These are phyloP conservation scores for Trichoderma atrobrunneum DNA, from an alignment of 2,329 filamentous ascomycete genomes.

Conservation along the genomic window DNA sequence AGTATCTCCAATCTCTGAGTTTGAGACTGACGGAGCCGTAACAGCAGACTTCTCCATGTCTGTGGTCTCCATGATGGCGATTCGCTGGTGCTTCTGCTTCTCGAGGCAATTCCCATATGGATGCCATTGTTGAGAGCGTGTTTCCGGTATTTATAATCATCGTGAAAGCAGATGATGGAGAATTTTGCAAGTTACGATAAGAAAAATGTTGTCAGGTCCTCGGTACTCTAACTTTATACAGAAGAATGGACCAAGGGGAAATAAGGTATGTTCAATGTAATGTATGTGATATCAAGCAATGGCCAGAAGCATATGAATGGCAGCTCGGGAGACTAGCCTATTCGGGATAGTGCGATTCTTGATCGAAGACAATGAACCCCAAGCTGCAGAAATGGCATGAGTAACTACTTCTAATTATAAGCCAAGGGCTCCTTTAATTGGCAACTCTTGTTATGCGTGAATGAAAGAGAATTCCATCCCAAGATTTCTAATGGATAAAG, in stretches of 20 bases:
- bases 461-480: neutral
- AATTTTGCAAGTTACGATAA: neutral
- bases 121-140: neutral
- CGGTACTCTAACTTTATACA: neutral
- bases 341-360: neutral
- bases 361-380: neutral
- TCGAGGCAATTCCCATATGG: neutral
- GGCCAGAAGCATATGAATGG: neutral
- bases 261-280: neutral
- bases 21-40: neutral
- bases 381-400: neutral
- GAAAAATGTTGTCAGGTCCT: neutral
- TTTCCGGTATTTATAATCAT: neutral
- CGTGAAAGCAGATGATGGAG: neutral
- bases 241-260: neutral
- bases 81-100: neutral
- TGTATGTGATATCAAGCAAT: neutral
- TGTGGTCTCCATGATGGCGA: neutral
- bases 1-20: neutral
- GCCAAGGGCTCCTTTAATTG: neutral
- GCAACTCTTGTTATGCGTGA: neutral
- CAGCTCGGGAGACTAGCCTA: constrained; percentile 2
- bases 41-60: neutral
- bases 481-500: neutral
- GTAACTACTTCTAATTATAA: neutral